Percentiles rank a stretch among this genome's conserved stretches.
Evolutionary conservation across 225 moss, liverwort and hornwort species (phyloP).

Genomic region (Pleurozium schreberi): DNA sequence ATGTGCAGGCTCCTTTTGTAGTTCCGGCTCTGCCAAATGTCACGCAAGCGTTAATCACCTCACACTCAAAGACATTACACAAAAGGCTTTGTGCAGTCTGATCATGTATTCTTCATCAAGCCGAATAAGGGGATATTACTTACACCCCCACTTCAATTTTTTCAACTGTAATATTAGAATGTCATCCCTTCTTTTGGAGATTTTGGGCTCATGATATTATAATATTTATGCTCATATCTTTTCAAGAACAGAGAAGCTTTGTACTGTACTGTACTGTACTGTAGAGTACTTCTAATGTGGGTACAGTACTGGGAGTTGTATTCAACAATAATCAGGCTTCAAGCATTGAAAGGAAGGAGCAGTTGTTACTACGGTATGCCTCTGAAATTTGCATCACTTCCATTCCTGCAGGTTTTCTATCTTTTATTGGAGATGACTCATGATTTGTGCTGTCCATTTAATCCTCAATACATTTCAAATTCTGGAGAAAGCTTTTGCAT

Average conservation of each 20-base stretch:
- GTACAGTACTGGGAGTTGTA: neutral
- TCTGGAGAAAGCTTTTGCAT: neutral
- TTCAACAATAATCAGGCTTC: neutral
- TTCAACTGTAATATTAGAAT: neutral
- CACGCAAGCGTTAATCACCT: neutral
- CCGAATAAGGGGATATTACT: neutral
- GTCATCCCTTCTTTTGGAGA: neutral
- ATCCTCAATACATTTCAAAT: neutral
- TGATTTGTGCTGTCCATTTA: neutral
- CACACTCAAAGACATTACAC: neutral
- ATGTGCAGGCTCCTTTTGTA: conserved; percentile 35
- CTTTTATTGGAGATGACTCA: neutral
- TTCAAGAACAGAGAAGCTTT: neutral
- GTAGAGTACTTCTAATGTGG: neutral
- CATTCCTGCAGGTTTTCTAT: neutral
- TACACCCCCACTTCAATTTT: neutral
- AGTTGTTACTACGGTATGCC: neutral
- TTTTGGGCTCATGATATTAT: neutral
- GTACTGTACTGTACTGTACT: neutral
- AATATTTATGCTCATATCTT: neutral
- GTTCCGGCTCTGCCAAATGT: neutral
- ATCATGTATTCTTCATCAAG: neutral
- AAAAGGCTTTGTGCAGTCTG: neutral
- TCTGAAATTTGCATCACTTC: neutral
- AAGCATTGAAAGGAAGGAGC: neutral